Evolutionary conservation across 345 rosid genomes (phyloP).

Genomic region (Alliaria petiolata): DNA sequence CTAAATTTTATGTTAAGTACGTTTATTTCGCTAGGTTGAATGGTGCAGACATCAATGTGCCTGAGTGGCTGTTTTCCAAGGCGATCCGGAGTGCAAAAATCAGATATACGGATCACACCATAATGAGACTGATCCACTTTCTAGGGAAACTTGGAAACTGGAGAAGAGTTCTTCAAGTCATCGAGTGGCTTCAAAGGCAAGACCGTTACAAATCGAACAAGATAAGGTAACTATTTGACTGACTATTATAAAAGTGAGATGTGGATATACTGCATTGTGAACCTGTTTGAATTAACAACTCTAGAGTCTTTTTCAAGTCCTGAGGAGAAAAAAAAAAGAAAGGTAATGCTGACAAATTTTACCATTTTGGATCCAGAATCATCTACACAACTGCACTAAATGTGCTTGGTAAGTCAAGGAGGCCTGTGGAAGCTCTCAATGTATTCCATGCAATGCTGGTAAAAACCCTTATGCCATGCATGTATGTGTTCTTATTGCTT

Average conservation of each 20-base stretch:
- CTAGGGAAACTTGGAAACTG: conserved; percentile 88
- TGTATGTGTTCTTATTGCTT: conserved; percentile 22
- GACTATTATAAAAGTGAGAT: no score
- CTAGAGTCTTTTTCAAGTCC: no score
- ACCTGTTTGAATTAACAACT: no score
- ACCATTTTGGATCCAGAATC: conserved; percentile 38
- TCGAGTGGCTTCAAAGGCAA: conserved; percentile 88
- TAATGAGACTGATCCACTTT: conserved; percentile 69
- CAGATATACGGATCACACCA: conserved; percentile 68
- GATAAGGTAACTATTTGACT: conserved; percentile 46
- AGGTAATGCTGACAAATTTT: no score
- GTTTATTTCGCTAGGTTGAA: conserved; percentile 73
- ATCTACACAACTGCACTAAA: conserved; percentile 79
- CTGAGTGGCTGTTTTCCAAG: conserved; percentile 95
- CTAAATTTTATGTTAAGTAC: conserved; percentile 36
- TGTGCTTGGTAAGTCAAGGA: conserved; percentile 81
- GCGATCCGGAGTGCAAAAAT: conserved; percentile 84
- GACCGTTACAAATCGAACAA: conserved; percentile 75
- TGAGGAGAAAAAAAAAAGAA: no score
- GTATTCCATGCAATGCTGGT: conserved; percentile 85
- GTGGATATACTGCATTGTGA: no score
- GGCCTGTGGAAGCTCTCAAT: conserved; percentile 95
- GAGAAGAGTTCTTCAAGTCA: conserved; percentile 90
- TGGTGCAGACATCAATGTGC: conserved; percentile 92
- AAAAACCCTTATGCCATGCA: conserved; percentile 5